phyloP scores from a whole-genome alignment of 345 rosid species.

The Dipteronia sinensis region DNA sequence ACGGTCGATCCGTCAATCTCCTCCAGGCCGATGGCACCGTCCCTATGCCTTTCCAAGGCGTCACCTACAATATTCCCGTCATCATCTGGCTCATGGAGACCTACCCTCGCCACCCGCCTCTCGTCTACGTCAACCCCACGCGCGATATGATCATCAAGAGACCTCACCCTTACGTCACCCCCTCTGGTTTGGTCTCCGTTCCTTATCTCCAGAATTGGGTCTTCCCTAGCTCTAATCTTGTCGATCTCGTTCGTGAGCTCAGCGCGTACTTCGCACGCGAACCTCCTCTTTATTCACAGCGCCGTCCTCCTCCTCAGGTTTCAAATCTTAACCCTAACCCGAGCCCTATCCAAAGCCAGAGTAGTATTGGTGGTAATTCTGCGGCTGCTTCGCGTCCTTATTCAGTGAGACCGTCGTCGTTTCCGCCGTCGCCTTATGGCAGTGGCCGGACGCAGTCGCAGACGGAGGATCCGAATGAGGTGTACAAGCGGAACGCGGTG shows the following conservation, averaged over 20 bases:
- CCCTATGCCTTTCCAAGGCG: slow-evolving; percentile 79
- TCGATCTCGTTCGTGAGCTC: slow-evolving; percentile 62
- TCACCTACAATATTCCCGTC: slow-evolving; percentile 90
- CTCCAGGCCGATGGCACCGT: slow-evolving; percentile 91
- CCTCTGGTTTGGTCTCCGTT: slow-evolving; percentile 81
- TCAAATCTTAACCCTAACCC: slow-evolving; percentile 27
- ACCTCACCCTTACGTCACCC: slow-evolving; percentile 76
- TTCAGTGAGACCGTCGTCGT: slow-evolving; percentile 32
- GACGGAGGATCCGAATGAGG: slow-evolving; percentile 75
- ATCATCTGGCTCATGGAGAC: slow-evolving; percentile 90
- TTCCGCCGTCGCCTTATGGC: slow-evolving; percentile 67
- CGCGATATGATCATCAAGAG: slow-evolving; percentile 95
- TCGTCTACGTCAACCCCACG: slow-evolving; percentile 91
- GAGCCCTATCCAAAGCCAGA: not conserved
- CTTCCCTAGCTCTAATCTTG: slow-evolving; percentile 78
- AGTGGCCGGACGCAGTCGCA: slow-evolving; percentile 34
- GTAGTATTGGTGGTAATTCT: not conserved
- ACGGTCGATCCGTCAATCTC: slow-evolving; percentile 84
- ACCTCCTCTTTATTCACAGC: slow-evolving; percentile 88
- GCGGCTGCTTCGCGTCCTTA: not conserved
- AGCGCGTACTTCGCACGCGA: slow-evolving; percentile 62
- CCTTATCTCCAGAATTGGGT: slow-evolving; percentile 84
- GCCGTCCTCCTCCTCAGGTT: slow-evolving; percentile 44
- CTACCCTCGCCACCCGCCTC: slow-evolving; percentile 80
- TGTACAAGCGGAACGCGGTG: slow-evolving; percentile 67